Conservation (phyloP, 805 yeast genomes). For the Metschnikowia peoriensis region DNA sequence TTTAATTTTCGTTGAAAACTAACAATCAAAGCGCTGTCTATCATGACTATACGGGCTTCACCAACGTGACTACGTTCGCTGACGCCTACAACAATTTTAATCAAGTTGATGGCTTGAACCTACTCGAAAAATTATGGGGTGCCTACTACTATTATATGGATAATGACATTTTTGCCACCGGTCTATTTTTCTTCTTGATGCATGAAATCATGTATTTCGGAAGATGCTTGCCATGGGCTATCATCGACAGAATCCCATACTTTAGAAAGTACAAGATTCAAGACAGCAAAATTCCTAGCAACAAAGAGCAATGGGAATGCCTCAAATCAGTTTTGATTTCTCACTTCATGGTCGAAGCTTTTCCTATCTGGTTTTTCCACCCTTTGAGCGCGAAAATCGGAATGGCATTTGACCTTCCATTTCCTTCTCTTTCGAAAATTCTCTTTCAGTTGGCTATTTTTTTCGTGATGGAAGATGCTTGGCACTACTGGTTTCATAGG, state of each 20-base stretch:
- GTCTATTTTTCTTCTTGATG: constrained; percentile 71
- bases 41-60: constrained; percentile 34
- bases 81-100: constrained; percentile 31
- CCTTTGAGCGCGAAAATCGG: constrained; percentile 84
- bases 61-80: constrained; percentile 29
- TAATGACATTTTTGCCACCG: constrained; percentile 91
- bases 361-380: constrained; percentile 97
- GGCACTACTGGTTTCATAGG: constrained; percentile 98
- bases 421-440: constrained; percentile 66
- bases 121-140: constrained; percentile 79
- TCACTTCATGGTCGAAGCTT: constrained; percentile 89
- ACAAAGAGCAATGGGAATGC: constrained; percentile 90
- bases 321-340: constrained; percentile 78
- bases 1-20: constrained; percentile 8
- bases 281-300: constrained; percentile 75
- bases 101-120: constrained; percentile 29
- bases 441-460: constrained; percentile 67
- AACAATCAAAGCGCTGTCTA: constrained; percentile 28
- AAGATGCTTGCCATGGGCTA: constrained; percentile 88
- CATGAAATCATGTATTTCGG: constrained; percentile 93
- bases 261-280: constrained; percentile 89
- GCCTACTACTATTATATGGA: constrained; percentile 80
- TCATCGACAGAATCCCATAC: constrained; percentile 80
- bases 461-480: constrained; percentile 85
- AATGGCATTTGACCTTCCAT: constrained; percentile 76